Conservation (phyloP, 2,329 filamentous ascomycete species). For the Alternaria gaisen region DNA sequence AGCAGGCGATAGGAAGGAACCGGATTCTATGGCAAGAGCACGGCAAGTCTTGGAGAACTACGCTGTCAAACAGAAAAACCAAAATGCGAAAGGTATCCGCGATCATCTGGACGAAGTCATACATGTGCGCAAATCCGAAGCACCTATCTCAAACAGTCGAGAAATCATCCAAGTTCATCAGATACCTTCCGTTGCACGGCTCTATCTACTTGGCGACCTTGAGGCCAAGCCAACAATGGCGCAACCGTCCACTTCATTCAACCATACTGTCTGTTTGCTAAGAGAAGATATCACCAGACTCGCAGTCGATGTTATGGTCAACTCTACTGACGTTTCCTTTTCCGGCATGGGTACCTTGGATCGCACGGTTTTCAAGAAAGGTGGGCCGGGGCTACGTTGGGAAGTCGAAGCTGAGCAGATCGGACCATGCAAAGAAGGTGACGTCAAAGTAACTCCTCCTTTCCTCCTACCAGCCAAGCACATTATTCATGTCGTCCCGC, state of each 20-base stretch:
- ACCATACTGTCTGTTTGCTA: constrained; percentile 39
- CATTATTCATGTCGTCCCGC: constrained; percentile 42
- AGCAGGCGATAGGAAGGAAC: constrained; percentile 16
- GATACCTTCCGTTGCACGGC: constrained; percentile 35
- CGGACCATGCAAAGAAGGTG: constrained; percentile 37
- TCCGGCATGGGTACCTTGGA: constrained; percentile 42
- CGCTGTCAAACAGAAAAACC: constrained; percentile 26
- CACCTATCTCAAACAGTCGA: constrained; percentile 12
- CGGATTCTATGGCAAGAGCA: constrained; percentile 27
- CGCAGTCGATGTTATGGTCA: constrained; percentile 46
- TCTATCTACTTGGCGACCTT: constrained; percentile 40
- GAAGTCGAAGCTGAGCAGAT: constrained; percentile 28
- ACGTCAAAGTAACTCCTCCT: constrained; percentile 38
- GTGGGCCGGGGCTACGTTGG: constrained; percentile 34
- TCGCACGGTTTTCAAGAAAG: constrained; percentile 42
- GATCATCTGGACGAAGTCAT: constrained; percentile 38
- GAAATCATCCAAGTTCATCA: constrained; percentile 35
- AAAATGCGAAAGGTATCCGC: constrained; percentile 23
- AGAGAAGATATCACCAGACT: constrained; percentile 48
- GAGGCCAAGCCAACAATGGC: constrained; percentile 35
- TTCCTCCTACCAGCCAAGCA: constrained; percentile 42
- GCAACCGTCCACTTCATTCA: constrained; percentile 33
- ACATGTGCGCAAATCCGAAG: constrained; percentile 35
- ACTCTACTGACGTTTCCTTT: constrained; percentile 40
- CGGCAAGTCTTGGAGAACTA: constrained; percentile 33